These are phyloP conservation scores for Torulaspora delbrueckii DNA, from an alignment of 805 yeast genomes.

Conservation along the genomic window DNA sequence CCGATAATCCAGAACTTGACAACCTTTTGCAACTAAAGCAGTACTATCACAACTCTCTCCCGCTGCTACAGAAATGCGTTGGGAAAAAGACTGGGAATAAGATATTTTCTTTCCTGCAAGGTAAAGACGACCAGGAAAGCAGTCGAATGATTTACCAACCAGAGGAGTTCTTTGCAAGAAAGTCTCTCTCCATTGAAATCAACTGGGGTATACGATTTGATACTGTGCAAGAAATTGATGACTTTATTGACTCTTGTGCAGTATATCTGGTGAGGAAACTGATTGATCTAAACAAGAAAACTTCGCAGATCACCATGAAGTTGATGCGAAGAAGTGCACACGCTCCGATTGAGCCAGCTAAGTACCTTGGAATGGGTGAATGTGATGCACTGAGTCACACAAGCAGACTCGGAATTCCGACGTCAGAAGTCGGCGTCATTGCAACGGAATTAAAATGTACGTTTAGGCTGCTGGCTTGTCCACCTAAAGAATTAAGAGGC, in stretches of 20 bases:
- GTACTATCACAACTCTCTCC: conserved; percentile 13
- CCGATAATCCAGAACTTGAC: conserved; percentile 2
- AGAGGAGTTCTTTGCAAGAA: conserved; percentile 48
- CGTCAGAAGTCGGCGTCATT: conserved; percentile 56
- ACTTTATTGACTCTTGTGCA: conserved; percentile 53
- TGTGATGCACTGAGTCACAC: conserved; percentile 63
- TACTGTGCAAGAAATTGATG: conserved; percentile 53
- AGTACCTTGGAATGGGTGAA: conserved; percentile 77
- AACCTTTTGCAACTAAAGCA: conserved; percentile 4
- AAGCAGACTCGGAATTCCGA: conserved; percentile 54
- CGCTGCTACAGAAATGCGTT: conserved; percentile 41
- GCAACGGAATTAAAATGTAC: conserved; percentile 55
- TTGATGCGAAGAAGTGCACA: conserved; percentile 56
- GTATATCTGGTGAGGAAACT: conserved; percentile 57
- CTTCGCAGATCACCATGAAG: conserved; percentile 58
- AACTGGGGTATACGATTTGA: conserved; percentile 86
- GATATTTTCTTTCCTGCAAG: conserved; percentile 55
- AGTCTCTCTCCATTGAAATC: conserved; percentile 80
- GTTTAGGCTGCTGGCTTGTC: conserved; percentile 51
- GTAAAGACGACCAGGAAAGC: conserved; percentile 55
- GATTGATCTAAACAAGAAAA: conserved; percentile 42
- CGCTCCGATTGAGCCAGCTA: conserved; percentile 74
- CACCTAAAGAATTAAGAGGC: conserved; percentile 71
- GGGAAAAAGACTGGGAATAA: conserved; percentile 72
- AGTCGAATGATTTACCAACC: conserved; percentile 50